A percentile compares a stretch with the other conserved stretches of the same genome.
These are phyloP conservation scores for Apostasia ramifera DNA, from an alignment of 106 monocot species.

Conservation along the genomic window DNA sequence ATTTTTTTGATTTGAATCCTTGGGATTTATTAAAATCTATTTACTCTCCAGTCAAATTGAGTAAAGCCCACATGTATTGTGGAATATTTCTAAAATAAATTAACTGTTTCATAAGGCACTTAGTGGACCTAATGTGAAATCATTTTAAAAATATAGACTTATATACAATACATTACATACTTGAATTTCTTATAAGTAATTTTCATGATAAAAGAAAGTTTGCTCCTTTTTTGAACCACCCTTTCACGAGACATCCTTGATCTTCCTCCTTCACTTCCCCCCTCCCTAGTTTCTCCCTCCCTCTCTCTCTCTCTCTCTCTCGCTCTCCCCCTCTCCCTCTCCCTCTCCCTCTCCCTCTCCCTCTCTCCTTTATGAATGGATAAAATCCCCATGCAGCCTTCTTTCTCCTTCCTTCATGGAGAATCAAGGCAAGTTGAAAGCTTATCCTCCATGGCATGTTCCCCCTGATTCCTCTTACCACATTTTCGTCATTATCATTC, in stretches of 20 bases:
- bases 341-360: constrained; percentile 1
- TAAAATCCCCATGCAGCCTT: not conserved
- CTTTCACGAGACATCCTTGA: constrained; percentile 50
- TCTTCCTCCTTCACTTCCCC: too few species aligned
- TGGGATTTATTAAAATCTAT: too few species aligned
- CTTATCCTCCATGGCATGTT: constrained; percentile 2
- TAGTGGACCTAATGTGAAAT: too few species aligned
- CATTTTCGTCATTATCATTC: not conserved
- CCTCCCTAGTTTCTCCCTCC: not conserved
- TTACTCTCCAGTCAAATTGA: too few species aligned
- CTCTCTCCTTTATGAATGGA: constrained; percentile 8
- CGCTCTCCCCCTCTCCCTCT: constrained; percentile 3
- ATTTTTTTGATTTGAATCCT: too few species aligned
- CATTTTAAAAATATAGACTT: too few species aligned
- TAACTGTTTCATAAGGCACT: too few species aligned
- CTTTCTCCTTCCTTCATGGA: not conserved
- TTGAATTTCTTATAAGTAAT: too few species aligned
- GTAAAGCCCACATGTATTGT: too few species aligned
- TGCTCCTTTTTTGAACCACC: constrained; percentile 27
- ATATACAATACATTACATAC: too few species aligned
- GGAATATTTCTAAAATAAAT: too few species aligned
- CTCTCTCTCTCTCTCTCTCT: not conserved
- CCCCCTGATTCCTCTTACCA: not conserved
- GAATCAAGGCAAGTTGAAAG: not conserved
- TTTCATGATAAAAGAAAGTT: constrained; percentile 1